A percentile compares a stretch with the other conserved stretches of the same genome.
Conservation (phyloP, 2,329 filamentous ascomycete genomes). For the Balansia obtecta region DNA sequence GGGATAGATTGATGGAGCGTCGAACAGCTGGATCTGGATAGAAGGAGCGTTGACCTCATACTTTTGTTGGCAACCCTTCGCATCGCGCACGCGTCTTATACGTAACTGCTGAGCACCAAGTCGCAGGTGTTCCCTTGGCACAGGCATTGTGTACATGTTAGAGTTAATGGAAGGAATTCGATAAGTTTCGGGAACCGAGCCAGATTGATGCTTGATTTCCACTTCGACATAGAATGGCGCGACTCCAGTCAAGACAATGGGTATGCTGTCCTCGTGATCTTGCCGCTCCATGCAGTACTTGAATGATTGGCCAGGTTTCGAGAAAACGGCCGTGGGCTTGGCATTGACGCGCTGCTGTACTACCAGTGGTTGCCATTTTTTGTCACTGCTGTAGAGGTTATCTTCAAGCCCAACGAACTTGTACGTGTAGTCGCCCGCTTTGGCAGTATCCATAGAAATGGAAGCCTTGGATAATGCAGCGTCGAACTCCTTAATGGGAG, state of each 20-base stretch:
- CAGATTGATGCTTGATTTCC: slow-evolving; percentile 84
- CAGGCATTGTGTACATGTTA: slow-evolving; percentile 64
- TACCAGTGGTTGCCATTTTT: slow-evolving; percentile 51
- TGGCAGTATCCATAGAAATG: slow-evolving; percentile 74
- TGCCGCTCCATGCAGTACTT: slow-evolving; percentile 87
- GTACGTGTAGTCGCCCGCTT: slow-evolving; percentile 76
- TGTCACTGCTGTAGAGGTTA: slow-evolving; percentile 68
- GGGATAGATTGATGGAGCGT: slow-evolving; percentile 82
- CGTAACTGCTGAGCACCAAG: slow-evolving; percentile 82
- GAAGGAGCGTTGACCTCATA: slow-evolving; percentile 59
- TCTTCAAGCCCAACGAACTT: slow-evolving; percentile 74
- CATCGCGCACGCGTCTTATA: slow-evolving; percentile 81
- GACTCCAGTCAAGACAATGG: slow-evolving; percentile 69
- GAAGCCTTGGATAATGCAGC: slow-evolving; percentile 65
- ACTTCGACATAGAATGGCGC: slow-evolving; percentile 86
- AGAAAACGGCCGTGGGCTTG: slow-evolving; percentile 70
- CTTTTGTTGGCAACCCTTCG: slow-evolving; percentile 71
- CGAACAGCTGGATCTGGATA: slow-evolving; percentile 84
- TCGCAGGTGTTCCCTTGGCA: slow-evolving; percentile 73
- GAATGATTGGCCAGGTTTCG: slow-evolving; percentile 81
- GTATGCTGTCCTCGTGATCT: slow-evolving; percentile 73
- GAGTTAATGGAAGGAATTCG: slow-evolving; percentile 67
- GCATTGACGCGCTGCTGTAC: slow-evolving; percentile 77
- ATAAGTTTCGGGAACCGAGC: slow-evolving; percentile 66
- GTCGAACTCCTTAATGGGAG: slow-evolving; percentile 59